Percentiles rank a stretch among this genome's conserved stretches.
Conservation (phyloP, 2,329 filamentous ascomycete species). For the Anisogramma anomala region DNA sequence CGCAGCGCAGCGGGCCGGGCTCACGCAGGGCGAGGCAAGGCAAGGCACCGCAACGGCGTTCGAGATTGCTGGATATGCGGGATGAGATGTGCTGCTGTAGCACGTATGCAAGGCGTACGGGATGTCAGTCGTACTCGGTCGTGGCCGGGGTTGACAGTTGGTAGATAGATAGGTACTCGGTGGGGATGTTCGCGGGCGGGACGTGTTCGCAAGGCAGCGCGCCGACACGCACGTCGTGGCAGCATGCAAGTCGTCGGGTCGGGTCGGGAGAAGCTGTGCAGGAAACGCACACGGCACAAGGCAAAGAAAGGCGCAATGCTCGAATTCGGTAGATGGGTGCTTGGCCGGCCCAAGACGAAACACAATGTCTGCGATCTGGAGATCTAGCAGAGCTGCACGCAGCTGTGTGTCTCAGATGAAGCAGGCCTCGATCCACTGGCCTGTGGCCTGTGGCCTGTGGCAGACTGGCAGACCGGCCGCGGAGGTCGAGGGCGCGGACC, state of each 20-base stretch:
- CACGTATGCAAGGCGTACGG: slow-evolving; percentile 15
- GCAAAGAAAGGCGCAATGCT: too few relatives aligned
- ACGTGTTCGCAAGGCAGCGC: background rate
- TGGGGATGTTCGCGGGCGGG: background rate
- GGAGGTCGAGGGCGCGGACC: background rate
- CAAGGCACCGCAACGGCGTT: background rate
- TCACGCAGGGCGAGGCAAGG: background rate
- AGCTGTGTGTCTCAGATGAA: slow-evolving; percentile 15
- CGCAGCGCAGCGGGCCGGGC: background rate
- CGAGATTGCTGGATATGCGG: slow-evolving; percentile 7
- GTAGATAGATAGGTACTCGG: background rate
- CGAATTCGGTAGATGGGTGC: too few relatives aligned
- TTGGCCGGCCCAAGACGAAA: too few relatives aligned
- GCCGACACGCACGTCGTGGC: background rate
- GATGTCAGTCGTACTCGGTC: slow-evolving; percentile 12
- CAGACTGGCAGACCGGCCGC: background rate
- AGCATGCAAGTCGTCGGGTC: background rate
- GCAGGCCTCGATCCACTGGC: slow-evolving; percentile 10
- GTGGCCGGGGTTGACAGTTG: slow-evolving; percentile 4
- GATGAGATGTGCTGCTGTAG: slow-evolving; percentile 13
- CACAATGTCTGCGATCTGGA: too few relatives aligned
- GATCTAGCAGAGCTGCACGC: too few relatives aligned
- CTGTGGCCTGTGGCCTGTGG: slow-evolving; percentile 5
- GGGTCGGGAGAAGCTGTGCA: background rate
- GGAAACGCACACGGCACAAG: background rate